Percentiles rank a stretch among this genome's conserved stretches.
Evolutionary conservation across 495 filamentous ascomycete species (phyloP).

Genomic region (Aspergillus ostianus): DNA sequence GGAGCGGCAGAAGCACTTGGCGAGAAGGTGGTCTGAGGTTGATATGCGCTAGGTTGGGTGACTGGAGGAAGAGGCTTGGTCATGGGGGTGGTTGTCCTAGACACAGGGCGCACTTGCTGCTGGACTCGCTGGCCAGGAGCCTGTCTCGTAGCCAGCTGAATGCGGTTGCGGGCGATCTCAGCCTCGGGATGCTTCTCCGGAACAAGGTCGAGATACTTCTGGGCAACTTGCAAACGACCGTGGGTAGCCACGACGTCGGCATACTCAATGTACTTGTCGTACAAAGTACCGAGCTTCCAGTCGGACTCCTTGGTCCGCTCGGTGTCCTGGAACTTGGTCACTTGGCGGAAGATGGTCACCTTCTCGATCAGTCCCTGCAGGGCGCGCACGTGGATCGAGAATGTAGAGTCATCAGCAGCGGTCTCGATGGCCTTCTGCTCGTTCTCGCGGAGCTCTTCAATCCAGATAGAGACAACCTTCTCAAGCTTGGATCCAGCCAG

Average conservation of each 20-base stretch:
- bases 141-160: constrained; percentile 82
- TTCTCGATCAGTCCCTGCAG: constrained; percentile 96
- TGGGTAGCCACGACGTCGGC: constrained; percentile 91
- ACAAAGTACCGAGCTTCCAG: constrained; percentile 87
- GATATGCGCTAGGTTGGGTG: constrained; percentile 35
- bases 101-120: constrained; percentile 21
- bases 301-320: constrained; percentile 65
- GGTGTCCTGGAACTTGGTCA: constrained; percentile 83
- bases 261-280: constrained; percentile 96
- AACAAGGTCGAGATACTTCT: constrained; percentile 87
- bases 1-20: constrained; percentile 29
- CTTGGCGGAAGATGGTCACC: constrained; percentile 93
- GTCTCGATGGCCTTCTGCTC: constrained; percentile 73
- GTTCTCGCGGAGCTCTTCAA: constrained; percentile 77
- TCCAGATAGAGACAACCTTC: constrained; percentile 94
- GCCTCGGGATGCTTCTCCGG: constrained; percentile 84
- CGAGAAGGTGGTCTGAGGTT: constrained; percentile 38
- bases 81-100: constrained; percentile 22
- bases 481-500: constrained; percentile 93
- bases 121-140: constrained; percentile 41
- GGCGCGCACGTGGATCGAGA: constrained; percentile 86
- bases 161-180: constrained; percentile 79
- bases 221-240: constrained; percentile 80
- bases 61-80: constrained; percentile 34
- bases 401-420: constrained; percentile 68